A percentile compares a stretch with the other conserved stretches of the same genome.
These are phyloP conservation scores for Ceratobasidium sp. DNA, from an alignment of 1,284 basidiomycete species.

Conservation along the genomic window DNA sequence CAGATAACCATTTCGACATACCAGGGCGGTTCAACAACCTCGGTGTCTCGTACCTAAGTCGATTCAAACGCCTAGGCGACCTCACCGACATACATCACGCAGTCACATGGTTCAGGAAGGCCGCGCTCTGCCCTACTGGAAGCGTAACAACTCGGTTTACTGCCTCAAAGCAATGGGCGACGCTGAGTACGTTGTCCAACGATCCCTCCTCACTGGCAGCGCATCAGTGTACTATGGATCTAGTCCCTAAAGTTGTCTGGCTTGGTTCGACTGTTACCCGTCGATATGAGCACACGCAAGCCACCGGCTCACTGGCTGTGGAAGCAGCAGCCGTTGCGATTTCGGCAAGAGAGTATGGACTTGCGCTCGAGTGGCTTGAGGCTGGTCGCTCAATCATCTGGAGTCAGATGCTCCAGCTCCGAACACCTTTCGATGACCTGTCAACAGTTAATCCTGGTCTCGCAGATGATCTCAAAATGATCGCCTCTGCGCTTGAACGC, in stretches of 20 bases:
- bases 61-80: background rate
- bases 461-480: background rate
- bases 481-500: constrained; percentile 45
- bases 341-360: background rate
- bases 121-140: background rate
- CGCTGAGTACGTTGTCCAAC: background rate
- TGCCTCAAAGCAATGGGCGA: constrained; percentile 26
- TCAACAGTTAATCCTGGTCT: background rate
- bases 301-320: background rate
- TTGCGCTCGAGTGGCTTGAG: constrained; percentile 54
- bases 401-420: constrained; percentile 55
- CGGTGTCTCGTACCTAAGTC: too few relatives aligned
- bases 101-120: background rate
- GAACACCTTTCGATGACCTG: constrained; percentile 55
- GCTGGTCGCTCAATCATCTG: constrained; percentile 55
- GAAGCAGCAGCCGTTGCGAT: constrained; percentile 31
- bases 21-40: too few relatives aligned
- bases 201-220: background rate
- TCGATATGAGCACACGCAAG: background rate
- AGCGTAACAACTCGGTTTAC: background rate
- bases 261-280: background rate
- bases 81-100: background rate
- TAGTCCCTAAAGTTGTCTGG: constrained; percentile 37
- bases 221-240: constrained; percentile 7
- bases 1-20: too few relatives aligned